Evolutionary conservation across 805 yeast species (phyloP), one percentile per base, ranked within the genome.

Genomic region (Cyberlindnera maritima): DNA sequence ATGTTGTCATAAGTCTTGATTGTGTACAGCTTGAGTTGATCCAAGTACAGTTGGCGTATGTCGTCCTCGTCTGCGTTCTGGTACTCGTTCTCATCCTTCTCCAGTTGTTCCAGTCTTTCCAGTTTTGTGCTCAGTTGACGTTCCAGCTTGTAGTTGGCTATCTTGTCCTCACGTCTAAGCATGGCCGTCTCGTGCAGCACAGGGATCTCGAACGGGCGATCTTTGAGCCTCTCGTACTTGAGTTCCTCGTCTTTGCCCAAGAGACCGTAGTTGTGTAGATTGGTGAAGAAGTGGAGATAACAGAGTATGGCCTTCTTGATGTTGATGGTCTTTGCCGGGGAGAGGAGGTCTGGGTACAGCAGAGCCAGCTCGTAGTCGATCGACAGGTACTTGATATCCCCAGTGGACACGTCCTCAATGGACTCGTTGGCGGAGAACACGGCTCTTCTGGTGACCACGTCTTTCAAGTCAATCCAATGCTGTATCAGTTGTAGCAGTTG

Each of bases 381-480:
- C 4, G 77, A 67, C 17, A 88, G 60, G 53, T 77, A 86, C 47
- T 79, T 80, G 17, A 90, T 61, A 37, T 86, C 80, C 5, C 67
- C 61, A 0, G 95, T 84, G 34, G 76, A 70, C 11, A 90, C 58
- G 56, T 90, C 97, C 0, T 81, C 86, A 2, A 86, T 48, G 0
- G 73, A 59, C 61, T 90, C 97, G 62, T 88, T 88, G 12, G 68
- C 65, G 56, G 92, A 85, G 66, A 87, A 89, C 20, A 89, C 62
- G 2, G 80, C 71, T 15, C 81, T 64, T n/a, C 67, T 65, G 12
- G 71, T 66, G 1, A 83, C 70, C 12, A 69, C 61, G 1, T 55
- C 50, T 50, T 76, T 71, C 29, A 85, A 61, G n/a, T 68, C 56
- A n/a, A 69, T 55, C 55, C 81, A 69, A 41, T 70, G 67, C 21